phyloP scores from a whole-genome alignment of 2,329 filamentous ascomycete species.

The Cladophialophora immunda region DNA sequence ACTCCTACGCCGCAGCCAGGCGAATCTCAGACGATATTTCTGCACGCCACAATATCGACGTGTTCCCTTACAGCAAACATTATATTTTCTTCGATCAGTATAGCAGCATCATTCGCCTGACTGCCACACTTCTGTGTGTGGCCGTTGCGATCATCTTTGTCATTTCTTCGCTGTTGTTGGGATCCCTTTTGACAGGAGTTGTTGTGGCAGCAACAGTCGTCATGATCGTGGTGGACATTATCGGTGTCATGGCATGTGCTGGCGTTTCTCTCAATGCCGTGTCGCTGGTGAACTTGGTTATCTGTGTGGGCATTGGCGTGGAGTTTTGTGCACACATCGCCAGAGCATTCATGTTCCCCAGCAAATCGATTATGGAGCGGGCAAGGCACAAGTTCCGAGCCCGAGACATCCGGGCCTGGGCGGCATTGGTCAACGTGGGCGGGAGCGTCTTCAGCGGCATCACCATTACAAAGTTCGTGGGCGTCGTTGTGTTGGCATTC shows the following conservation, averaged over 20 bases:
- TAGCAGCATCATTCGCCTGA: constrained; percentile 80
- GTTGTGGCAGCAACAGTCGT: constrained; percentile 86
- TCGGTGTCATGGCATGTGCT: constrained; percentile 91
- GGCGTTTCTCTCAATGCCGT: constrained; percentile 93
- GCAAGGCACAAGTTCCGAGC: constrained; percentile 80
- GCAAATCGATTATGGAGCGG: constrained; percentile 79
- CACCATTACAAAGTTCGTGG: constrained; percentile 92
- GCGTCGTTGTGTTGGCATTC: constrained; percentile 90
- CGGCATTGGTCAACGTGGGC: constrained; percentile 91
- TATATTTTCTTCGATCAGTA: constrained; percentile 99
- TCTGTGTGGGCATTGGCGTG: constrained; percentile 94
- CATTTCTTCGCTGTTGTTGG: constrained; percentile 81
- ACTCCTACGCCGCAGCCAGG: constrained; percentile 85
- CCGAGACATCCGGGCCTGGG: constrained; percentile 87
- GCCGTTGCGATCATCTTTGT: constrained; percentile 86
- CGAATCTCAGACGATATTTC: constrained; percentile 83
- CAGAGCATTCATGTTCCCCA: constrained; percentile 93
- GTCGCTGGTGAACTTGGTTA: constrained; percentile 93
- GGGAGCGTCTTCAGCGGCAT: constrained; percentile 96
- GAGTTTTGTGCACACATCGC: constrained; percentile 98
- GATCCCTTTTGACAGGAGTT: constrained; percentile 80
- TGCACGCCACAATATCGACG: constrained; percentile 74
- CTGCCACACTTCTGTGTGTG: constrained; percentile 79
- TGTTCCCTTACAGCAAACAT: constrained; percentile 97
- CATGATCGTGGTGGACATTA: constrained; percentile 94